Base-by-base conservation (phyloP, 495 filamentous ascomycete species). In the Xylaria palmicola region DNA sequence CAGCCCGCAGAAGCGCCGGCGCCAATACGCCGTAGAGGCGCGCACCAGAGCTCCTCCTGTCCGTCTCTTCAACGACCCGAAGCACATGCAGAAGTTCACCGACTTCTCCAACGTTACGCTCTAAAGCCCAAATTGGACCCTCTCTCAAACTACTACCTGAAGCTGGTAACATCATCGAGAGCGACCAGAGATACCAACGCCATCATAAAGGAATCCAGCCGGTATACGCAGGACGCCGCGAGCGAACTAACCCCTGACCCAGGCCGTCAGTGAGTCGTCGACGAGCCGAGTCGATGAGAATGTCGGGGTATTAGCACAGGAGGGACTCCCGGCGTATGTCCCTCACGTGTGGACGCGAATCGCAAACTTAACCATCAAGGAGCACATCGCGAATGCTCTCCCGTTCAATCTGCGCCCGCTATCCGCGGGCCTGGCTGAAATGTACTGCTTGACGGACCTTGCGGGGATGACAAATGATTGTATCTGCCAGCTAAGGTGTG, bases 371-470 rank as follows among this genome's bases (percentile, higher is more conserved):
- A 85, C 82, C 27, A 83, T 89, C 24, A 79, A 79, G 48, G 78
- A 75, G 36, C 71, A 83, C 40, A 83, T 89, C 49, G 81, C 81
- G 1, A 83, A 83, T 29, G 84, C 80, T 1, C 68, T 85, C 27
- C 77, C 83, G 22, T 65, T 74, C 3, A 68, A 82, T 75, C 78
- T 83, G 36, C 76, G 72, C 55, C 83, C 78, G 64, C 77, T 87
- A 10, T 86, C 86, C 3, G 88, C 91, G 67, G 88, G 89, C 4
- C 64, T 92, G 47, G 88, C 86, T 0, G 88, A 92, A 66, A 87
- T 88, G 0, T 92, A 91, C 64, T 91, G 88, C 68, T 72, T 92
- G 62, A 89, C 88, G 6, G 90, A 93, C 73, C 90, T 7, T 86
- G 86, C 22, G 75, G 87, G 60, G 77, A 81, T 5, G 90, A 89